Base-by-base conservation (phyloP, 257 asterid species). In the Orobanche coerulescens region DNA sequence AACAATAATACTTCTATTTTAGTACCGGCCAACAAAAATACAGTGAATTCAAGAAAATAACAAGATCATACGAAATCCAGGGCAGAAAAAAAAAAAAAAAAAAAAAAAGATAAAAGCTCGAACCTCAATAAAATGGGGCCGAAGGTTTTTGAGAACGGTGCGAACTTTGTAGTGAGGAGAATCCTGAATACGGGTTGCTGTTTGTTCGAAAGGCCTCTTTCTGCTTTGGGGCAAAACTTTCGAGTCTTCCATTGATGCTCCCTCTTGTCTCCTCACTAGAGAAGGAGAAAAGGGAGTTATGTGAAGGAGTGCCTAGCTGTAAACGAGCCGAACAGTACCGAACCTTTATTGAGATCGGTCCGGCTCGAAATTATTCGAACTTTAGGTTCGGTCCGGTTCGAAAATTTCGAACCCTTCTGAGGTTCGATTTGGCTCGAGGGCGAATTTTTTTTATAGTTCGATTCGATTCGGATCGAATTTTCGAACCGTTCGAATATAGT, bases 61-160 rank as follows among this genome's bases (percentile, higher is more conserved):
- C 12, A n/a, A n/a, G 1, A 4, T 15, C 34, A 50, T 24, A 51
- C 1, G 18, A 12, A 10, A 24, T 12, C 19, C 25, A 55, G 7
- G 10, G 4, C 13, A 18, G 2, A 4, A 18, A 5, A 34, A 1
- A 15, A 16, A 20, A 36, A 10, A 2, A 36, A 57, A 39, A 4
- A n/a, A 9, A 16, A 13, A 14, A 49, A 14, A n/a, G 12, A 22
- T 26, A 28, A 33, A 18, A 15, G 24, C n/a, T 12, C 25, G 33
- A 2, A 84, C 95, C 94, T 87, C 82, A 10, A 84, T 71, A 75
- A 87, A 71, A 75, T 76, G 79, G 16, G 94, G 94, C 13, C 94
- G 84, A 62, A 87, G 88, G 49, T 87, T 84, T 73, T 57, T 82
- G 42, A 82, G 69, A 58, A 66, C 56, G 18, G 78, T 67, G 19